Evolutionary conservation across 2,329 filamentous ascomycete species (phyloP), one percentile per base, ranked within the genome.

Genomic region (Metarhizium rileyi): DNA sequence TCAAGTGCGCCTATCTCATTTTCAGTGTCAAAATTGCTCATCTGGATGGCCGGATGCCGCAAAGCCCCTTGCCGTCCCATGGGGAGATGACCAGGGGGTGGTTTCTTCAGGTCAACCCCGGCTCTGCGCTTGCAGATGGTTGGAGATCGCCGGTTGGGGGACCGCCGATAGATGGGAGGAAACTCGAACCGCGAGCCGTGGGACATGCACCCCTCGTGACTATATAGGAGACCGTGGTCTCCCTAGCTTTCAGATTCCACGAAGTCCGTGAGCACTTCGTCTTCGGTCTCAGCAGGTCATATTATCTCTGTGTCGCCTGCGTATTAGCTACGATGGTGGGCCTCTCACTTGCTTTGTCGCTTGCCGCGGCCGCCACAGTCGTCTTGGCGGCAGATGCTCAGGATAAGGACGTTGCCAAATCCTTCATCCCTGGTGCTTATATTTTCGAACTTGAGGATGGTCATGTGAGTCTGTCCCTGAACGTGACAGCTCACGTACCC

Each of bases 381-480:
- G 43, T 50, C 26, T 38, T 54, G 20, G 51, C 52, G 10, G 44
- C 41, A 35, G 30, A 40, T 26, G 28, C 41, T 27, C 50, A 42
- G 2, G n/a, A 10, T 3, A 10, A 9, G 22, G 41, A 50, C 38
- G 28, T 38, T 9, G 23, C 27, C 40, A 46, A 25, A 18, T 38
- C 33, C 1, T 4, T 48, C 36, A 47, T 60, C 20, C 55, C 52
- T 4, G 56, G 58, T 22, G 58, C 54, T 14, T 60, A 49, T 36
- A 57, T 57, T 16, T 49, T 56, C 33, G 56, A 61, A 61, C 42
- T 57, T 2, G 38, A 47, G 7, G 26, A 51, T 2, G 52, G 50
- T 18, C 38, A 52, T 26, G 54, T 55, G 22, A 40, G 63, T 9
- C 33, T 28, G n/a, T 23, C 28, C 33, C 7, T n/a, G n/a, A 27